Evolutionary conservation across 768 basidiomycete species (phyloP).

Genomic region (Psilocybe tampanensis): DNA sequence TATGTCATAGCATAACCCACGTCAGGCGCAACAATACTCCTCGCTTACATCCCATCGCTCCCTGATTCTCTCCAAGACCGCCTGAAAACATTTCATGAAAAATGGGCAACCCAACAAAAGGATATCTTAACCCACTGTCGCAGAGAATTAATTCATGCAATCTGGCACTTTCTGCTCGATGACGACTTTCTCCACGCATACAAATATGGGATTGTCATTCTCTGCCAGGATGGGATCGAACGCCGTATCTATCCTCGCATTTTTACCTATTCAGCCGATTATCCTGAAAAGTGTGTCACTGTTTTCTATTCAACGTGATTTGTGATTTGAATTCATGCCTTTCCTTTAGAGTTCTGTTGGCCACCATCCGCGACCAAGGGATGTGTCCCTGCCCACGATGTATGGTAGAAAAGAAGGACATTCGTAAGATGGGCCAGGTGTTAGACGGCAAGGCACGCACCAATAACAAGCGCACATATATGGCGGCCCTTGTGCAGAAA

Average conservation of each 20-base stretch:
- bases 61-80: conserved; percentile 18
- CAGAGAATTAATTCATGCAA: conserved; percentile 35
- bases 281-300: conserved; percentile 39
- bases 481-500: conserved; percentile 9
- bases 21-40: conserved; percentile 24
- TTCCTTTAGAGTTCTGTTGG: conserved; percentile 9
- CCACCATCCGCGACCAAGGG: conserved; percentile 5
- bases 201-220: conserved; percentile 31
- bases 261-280: conserved; percentile 38
- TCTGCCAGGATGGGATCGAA: conserved; percentile 30
- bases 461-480: conserved; percentile 9
- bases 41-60: conserved; percentile 39
- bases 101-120: not conserved
- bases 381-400: conserved; percentile 14
- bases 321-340: not conserved
- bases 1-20: conserved; percentile 32
- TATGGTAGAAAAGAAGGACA: conserved; percentile 4
- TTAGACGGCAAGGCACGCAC: conserved; percentile 11
- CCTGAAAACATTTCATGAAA: not conserved
- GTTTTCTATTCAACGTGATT: not conserved
- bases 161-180: conserved; percentile 27
- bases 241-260: conserved; percentile 31
- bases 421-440: conserved; percentile 25
- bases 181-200: conserved; percentile 23
- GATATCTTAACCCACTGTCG: conserved; percentile 25